phyloP scores from a whole-genome alignment of 768 basidiomycete genomes.

The Collybiopsis luxurians region DNA sequence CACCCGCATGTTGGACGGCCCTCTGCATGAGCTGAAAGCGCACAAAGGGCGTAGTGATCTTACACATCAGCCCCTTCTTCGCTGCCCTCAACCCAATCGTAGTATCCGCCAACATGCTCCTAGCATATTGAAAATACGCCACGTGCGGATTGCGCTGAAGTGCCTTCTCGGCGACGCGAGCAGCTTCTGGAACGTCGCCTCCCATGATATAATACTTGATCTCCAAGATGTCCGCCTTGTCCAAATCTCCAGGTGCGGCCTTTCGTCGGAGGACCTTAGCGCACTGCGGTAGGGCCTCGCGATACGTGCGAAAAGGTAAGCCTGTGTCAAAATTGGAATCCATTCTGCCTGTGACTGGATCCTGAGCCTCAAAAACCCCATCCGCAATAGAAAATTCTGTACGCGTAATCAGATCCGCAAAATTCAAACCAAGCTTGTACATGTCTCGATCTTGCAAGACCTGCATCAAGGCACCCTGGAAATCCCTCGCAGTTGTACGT shows the following conservation, averaged over 20 bases:
- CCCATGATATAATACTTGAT: conserved; percentile 57
- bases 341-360: conserved; percentile 39
- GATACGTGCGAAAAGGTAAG: conserved; percentile 59
- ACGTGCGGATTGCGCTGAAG: conserved; percentile 55
- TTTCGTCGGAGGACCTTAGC: conserved; percentile 51
- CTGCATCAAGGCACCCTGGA: conserved; percentile 56
- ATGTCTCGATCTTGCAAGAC: conserved; percentile 47
- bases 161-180: conserved; percentile 41
- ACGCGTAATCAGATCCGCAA: conserved; percentile 47
- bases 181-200: conserved; percentile 45
- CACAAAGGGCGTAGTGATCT: conserved; percentile 51
- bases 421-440: conserved; percentile 45
- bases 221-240: conserved; percentile 63
- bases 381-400: conserved; percentile 63
- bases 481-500: conserved; percentile 56
- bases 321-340: conserved; percentile 31
- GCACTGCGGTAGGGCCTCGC: conserved; percentile 57
- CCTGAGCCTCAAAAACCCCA: conserved; percentile 48
- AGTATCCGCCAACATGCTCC: conserved; percentile 47
- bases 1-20: conserved; percentile 58
- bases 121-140: conserved; percentile 66
- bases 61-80: conserved; percentile 65
- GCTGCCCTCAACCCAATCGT: conserved; percentile 55
- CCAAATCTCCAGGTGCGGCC: conserved; percentile 36
- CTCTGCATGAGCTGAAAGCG: conserved; percentile 56